Conservation (phyloP, 805 yeast genomes). For the Priceomyces castillae region DNA sequence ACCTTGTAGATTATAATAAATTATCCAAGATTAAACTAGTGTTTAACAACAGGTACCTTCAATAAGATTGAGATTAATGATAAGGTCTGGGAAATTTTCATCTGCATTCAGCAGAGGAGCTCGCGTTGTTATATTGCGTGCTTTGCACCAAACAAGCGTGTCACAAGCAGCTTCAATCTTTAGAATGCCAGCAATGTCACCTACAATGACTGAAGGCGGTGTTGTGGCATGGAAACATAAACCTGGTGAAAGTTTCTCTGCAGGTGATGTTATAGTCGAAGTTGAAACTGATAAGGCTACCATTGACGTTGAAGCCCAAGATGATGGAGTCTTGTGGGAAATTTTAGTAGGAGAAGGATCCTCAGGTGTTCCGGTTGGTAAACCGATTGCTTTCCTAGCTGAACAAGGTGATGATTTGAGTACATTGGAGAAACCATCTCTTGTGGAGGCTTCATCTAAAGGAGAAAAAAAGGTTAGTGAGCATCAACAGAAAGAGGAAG, state of each 20-base stretch:
- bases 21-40: background rate
- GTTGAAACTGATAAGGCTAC: conserved; percentile 87
- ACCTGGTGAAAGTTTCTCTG: conserved; percentile 59
- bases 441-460: conserved; percentile 21
- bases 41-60: background rate
- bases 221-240: conserved; percentile 85
- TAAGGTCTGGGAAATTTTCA: conserved; percentile 4
- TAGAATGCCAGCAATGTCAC: conserved; percentile 98
- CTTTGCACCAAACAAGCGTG: conserved; percentile 5
- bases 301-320: conserved; percentile 84
- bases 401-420: conserved; percentile 83
- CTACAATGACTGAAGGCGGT: conserved; percentile 97
- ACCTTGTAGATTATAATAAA: background rate
- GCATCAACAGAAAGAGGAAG: conserved; percentile 10
- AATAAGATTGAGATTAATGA: conserved; percentile 1
- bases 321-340: conserved; percentile 87
- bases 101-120: conserved; percentile 3
- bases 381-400: conserved; percentile 83
- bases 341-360: conserved; percentile 71
- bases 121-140: background rate
- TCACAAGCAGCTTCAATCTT: conserved; percentile 46
- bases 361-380: conserved; percentile 78
- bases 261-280: conserved; percentile 82
- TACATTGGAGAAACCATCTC: conserved; percentile 56
- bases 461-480: conserved; percentile 8